Evolutionary conservation across 306 rosid genomes (phyloP), one percentile per base, ranked within the genome.

Genomic region (Luffa acutangula): DNA sequence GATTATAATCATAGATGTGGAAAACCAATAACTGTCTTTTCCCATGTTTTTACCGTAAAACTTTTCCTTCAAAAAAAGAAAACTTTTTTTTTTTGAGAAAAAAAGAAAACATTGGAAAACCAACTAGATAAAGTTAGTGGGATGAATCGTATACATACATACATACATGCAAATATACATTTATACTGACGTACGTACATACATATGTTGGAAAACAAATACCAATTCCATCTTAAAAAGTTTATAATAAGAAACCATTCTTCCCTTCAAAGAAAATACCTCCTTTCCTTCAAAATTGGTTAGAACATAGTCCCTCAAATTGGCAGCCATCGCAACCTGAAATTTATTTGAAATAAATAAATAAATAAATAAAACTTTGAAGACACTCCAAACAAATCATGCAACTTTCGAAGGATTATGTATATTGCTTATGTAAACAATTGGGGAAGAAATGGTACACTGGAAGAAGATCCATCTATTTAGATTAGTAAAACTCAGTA

Each of bases 271-370:
- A 20, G 3, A 39, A 56, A 48, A 85, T 87, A 88, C 98, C 98
- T 91, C 97, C 77, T 91, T 82, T 79, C 98, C 97, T 58, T 86
- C 84, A 85, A 78, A 87, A 85, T 91, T 81, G 49, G 97, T 92
- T 58, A 91, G 86, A 82, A 91, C 89, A 87, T 86, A 91, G 81
- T 92, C 93, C 79, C 83, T 83, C 88, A 92, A 85, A 84, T 95
- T 95, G 80, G 97, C 97, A 82, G 98, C 98, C 97, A 95, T 91
- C 63, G 92, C 97, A 65, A 91, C 91, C 98, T 94, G 86, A 46
- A 82, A 80, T 77, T 57, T 25, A 25, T 25, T 25, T 25, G 31
- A 25, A 25, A 25, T 1, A 25, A 10, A 48, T 11, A 12, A 48
- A 48, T 9, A 11, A 48, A 48, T 2, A 2, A 1, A 3, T 11